Conservation (phyloP, 1,284 basidiomycete genomes). For the Cryptococcus neoformans region DNA sequence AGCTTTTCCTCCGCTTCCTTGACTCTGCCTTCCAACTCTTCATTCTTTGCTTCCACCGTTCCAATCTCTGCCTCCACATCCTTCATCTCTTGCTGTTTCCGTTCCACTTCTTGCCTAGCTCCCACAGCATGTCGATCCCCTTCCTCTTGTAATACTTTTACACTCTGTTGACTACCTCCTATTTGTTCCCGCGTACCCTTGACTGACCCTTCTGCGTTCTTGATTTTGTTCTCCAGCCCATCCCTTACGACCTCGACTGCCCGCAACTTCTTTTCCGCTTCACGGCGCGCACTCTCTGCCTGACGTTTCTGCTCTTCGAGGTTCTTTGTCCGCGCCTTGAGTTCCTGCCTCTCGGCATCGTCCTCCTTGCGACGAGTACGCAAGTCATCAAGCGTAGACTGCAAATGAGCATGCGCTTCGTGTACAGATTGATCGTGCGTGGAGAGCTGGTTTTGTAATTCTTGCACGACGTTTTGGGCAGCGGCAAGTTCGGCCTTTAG, state of each 20-base stretch:
- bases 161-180: conserved; percentile 44
- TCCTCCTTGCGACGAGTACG: conserved; percentile 77
- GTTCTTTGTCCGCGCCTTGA: conserved; percentile 73
- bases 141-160: conserved; percentile 52
- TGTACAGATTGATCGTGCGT: conserved; percentile 63
- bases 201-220: conserved; percentile 67
- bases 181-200: conserved; percentile 58
- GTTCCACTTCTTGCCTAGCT: conserved; percentile 57
- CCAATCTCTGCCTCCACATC: conserved; percentile 38
- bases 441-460: conserved; percentile 71
- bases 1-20: conserved; percentile 43
- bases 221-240: conserved; percentile 62
- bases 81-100: conserved; percentile 54
- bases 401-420: conserved; percentile 63
- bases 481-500: conserved; percentile 71
- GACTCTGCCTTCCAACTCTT: conserved; percentile 33
- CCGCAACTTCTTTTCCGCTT: conserved; percentile 83
- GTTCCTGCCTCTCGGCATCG: conserved; percentile 70
- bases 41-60: conserved; percentile 31
- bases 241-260: conserved; percentile 64
- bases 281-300: conserved; percentile 72
- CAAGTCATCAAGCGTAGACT: conserved; percentile 68
- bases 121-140: conserved; percentile 53
- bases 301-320: conserved; percentile 83
- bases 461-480: conserved; percentile 63